Conservation (phyloP, 2,329 filamentous ascomycete species). For the Aspergillus aculeatus region DNA sequence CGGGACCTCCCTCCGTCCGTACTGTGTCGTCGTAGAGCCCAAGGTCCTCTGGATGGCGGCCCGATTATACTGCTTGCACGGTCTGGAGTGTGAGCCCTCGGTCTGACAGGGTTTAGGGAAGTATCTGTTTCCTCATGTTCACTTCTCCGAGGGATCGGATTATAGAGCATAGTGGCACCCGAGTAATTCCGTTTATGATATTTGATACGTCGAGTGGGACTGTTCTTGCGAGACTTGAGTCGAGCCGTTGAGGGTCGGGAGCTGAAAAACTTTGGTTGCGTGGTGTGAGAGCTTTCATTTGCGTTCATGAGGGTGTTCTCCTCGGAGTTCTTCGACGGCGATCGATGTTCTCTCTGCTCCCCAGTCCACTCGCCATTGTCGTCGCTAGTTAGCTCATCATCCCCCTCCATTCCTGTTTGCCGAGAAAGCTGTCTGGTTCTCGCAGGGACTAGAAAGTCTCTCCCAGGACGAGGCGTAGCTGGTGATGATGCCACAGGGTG, state of each 20-base stretch:
- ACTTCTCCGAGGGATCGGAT: slow-evolving; percentile 55
- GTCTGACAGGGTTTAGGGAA: slow-evolving; percentile 22
- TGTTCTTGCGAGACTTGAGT: slow-evolving; percentile 35
- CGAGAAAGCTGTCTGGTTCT: slow-evolving; percentile 48
- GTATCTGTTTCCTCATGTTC: slow-evolving; percentile 41
- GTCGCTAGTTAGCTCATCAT: slow-evolving; percentile 84
- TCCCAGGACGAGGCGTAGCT: slow-evolving; percentile 37
- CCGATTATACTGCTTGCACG: slow-evolving; percentile 40
- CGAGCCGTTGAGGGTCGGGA: slow-evolving; percentile 46
- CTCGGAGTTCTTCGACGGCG: slow-evolving; percentile 19
- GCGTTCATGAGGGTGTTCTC: slow-evolving; percentile 14
- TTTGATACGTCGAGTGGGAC: slow-evolving; percentile 36
- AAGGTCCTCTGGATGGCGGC: slow-evolving; percentile 35
- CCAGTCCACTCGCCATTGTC: slow-evolving; percentile 60
- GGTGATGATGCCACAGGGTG: slow-evolving; percentile 33
- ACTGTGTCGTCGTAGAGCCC: slow-evolving; percentile 45
- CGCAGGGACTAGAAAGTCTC: slow-evolving; percentile 27
- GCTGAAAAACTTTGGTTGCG: slow-evolving; percentile 35
- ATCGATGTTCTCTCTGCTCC: slow-evolving; percentile 16
- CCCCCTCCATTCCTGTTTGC: slow-evolving; percentile 80
- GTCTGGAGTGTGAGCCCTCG: slow-evolving; percentile 32
- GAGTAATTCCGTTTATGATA: slow-evolving; percentile 72
- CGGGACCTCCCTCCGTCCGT: slow-evolving; percentile 49
- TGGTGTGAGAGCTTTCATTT: slow-evolving; percentile 23
- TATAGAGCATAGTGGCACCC: slow-evolving; percentile 80